A percentile compares a stretch with the other conserved stretches of the same genome.
Evolutionary conservation across 2,329 filamentous ascomycete species (phyloP).

Genomic region (Sclerotinia sclerotiorum): DNA sequence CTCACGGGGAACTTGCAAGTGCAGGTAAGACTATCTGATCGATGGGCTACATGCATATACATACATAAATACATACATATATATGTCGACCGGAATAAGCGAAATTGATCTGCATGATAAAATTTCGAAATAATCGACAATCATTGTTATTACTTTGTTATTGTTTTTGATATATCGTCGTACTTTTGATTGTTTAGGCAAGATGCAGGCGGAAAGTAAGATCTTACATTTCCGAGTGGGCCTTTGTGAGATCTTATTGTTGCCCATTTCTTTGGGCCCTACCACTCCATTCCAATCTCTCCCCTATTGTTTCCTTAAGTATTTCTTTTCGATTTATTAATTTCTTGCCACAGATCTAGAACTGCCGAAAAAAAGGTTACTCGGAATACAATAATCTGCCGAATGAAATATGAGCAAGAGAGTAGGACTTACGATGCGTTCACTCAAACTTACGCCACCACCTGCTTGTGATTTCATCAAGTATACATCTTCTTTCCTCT

Average conservation of each 20-base stretch:
- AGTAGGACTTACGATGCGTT: no score
- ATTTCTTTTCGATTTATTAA: neutral
- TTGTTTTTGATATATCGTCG: neutral
- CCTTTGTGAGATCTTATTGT: neutral
- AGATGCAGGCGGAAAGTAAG: neutral
- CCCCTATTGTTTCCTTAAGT: neutral
- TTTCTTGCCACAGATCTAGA: no score
- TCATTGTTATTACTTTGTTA: neutral
- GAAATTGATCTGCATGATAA: neutral
- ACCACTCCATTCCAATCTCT: neutral
- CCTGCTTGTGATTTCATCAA: no score
- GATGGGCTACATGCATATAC: conserved; percentile 10
- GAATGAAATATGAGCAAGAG: no score
- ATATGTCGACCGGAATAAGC: neutral
- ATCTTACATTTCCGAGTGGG: neutral
- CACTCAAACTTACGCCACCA: no score
- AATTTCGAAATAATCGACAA: neutral
- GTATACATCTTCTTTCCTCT: no score
- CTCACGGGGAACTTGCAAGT: neutral
- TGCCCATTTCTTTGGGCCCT: neutral
- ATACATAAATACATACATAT: conserved; percentile 12
- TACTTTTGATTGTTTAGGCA: neutral
- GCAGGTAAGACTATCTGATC: neutral
- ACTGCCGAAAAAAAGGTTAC: no score
- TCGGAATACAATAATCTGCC: no score